Evolutionary conservation across 2,329 filamentous ascomycete species (phyloP).

Genomic region (Diplodia mutila): DNA sequence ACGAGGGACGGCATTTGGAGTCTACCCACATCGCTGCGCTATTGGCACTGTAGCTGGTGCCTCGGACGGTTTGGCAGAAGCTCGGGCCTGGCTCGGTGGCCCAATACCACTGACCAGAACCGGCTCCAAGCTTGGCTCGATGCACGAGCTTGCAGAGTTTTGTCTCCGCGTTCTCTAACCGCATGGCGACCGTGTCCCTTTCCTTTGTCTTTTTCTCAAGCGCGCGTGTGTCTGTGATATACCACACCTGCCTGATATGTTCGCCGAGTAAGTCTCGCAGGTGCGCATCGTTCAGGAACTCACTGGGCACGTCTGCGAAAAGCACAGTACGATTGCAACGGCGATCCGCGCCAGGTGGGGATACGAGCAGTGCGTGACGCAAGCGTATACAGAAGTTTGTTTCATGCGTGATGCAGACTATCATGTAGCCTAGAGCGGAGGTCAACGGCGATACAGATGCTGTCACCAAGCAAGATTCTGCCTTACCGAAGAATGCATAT

Average conservation of each 20-base stretch:
- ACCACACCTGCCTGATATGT: conserved; percentile 19
- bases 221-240: conserved; percentile 5
- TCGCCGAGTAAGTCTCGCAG: conserved; percentile 21
- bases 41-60: not conserved
- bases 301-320: conserved; percentile 51
- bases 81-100: conserved; percentile 8
- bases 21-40: conserved; percentile 15
- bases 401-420: conserved; percentile 86
- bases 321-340: conserved; percentile 90
- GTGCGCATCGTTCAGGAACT: conserved; percentile 14
- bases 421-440: conserved; percentile 67
- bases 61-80: not conserved
- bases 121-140: not conserved
- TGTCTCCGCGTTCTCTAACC: conserved; percentile 21
- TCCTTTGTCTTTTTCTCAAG: conserved; percentile 21
- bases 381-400: conserved; percentile 90
- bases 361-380: conserved; percentile 87
- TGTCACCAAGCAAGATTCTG: not conserved
- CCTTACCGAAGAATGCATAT: conserved; percentile 74
- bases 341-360: conserved; percentile 79
- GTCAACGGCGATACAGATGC: not conserved
- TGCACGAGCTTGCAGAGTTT: conserved; percentile 21
- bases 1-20: conserved; percentile 15
- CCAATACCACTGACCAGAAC: not conserved
- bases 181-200: conserved; percentile 12